Percentiles rank a stretch among this genome's conserved stretches.
phyloP scores from a whole-genome alignment of 1,284 basidiomycete species.

The Trichosporon faecale region DNA sequence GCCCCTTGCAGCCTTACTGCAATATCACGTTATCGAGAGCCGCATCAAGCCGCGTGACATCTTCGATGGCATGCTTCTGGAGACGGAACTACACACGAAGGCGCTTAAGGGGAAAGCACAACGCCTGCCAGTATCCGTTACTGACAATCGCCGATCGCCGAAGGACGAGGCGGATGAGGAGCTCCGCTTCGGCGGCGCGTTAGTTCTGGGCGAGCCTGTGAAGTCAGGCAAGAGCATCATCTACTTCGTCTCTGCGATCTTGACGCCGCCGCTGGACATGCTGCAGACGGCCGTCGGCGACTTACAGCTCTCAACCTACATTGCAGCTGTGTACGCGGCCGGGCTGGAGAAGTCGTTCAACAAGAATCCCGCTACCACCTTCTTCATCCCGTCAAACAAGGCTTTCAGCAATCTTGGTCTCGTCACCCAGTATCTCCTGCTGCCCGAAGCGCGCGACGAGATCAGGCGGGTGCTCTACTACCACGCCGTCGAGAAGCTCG shows the following conservation, averaged over 20 bases:
- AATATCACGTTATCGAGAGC: conserved; percentile 84
- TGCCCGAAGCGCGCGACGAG: conserved; percentile 66
- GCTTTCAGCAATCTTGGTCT: conserved; percentile 87
- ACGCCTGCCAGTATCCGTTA: conserved; percentile 68
- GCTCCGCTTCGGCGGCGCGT: conserved; percentile 79
- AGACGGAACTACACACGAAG: conserved; percentile 69
- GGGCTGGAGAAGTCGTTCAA: conserved; percentile 69
- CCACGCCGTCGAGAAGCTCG: conserved; percentile 72
- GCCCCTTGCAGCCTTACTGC: conserved; percentile 45
- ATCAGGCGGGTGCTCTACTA: conserved; percentile 78
- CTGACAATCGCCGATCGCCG: conserved; percentile 35
- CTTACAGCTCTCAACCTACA: conserved; percentile 80
- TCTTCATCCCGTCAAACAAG: conserved; percentile 81
- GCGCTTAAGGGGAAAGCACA: conserved; percentile 68
- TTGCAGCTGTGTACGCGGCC: conserved; percentile 83
- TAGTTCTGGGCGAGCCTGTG: conserved; percentile 67
- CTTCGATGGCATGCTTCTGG: conserved; percentile 67
- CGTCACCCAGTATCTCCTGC: conserved; percentile 79
- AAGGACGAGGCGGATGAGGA: conserved; percentile 54
- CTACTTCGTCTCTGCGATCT: conserved; percentile 81
- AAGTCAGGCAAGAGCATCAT: conserved; percentile 71
- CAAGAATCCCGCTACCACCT: conserved; percentile 67
- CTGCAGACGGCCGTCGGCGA: conserved; percentile 77
- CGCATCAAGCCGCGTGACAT: conserved; percentile 68
- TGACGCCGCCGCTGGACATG: conserved; percentile 76